Base-by-base conservation (phyloP, 2,329 filamentous ascomycete genomes). In the Fonsecaea nubica region DNA sequence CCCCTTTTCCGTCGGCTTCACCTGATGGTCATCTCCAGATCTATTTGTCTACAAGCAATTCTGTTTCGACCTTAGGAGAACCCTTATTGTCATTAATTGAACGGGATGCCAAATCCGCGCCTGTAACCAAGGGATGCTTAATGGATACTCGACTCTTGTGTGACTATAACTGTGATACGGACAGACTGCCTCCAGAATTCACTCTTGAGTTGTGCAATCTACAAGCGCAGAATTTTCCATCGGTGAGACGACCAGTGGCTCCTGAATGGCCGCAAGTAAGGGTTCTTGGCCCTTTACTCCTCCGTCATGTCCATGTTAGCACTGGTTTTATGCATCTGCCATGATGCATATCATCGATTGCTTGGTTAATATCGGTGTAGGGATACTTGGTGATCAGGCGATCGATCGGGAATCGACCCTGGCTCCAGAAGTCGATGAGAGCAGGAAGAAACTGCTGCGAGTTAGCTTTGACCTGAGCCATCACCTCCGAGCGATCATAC, bases 361-460 rank as follows among this genome's bases (percentile, higher is more conserved):
- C 74, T 21, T 40, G 36, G 42, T 71, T 66, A 52, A 72, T 72
- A 0, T 73, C 68, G 25, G 65, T 63, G 0, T 77, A 79, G 62
- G 76, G 70, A 72, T 82, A 81, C n/a, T 76, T 76, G 70, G 79
- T 81, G 66, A 80, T 75, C 21, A 84, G 64, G 71, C 77, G 79
- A 25, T 83, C 77, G 50, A 83, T 74, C 0, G 82, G 82, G 48
- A 84, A 80, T 64, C 75, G 78, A 5, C 82, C 82, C 42, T 81
- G 76, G 25, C 45, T 38, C 38, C 60, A 58, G 30, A 64, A 59
- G 18, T 62, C 48, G 9, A 68, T 7, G n/a, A 68, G 55, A 4
- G 36, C 36, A 30, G 66, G 66, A 10, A 68, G 6, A 18, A 68
- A 66, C 63, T 68, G 59, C 32, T 13, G 9, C 25, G 4, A 5